Evolutionary conservation across 352 stramenopile species (phyloP).

Genomic region (Globisporangium sylvaticum): DNA sequence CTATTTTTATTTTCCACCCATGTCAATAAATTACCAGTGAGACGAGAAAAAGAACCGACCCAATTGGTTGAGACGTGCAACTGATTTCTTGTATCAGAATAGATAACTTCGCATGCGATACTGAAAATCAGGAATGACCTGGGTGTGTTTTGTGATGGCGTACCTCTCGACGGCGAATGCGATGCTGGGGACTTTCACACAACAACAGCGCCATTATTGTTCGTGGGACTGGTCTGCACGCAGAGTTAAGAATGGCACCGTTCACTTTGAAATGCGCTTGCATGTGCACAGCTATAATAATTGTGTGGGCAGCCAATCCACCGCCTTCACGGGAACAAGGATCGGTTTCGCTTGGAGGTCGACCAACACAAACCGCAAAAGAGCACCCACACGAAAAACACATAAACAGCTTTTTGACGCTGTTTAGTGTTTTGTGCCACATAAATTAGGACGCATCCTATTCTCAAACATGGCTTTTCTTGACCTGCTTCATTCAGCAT

Average conservation of each 20-base stretch:
- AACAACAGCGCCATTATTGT: neutral
- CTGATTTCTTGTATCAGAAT: slow-evolving; percentile 8
- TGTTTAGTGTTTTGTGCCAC: neutral
- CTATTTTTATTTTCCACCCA: neutral
- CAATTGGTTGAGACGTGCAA: neutral
- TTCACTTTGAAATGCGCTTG: too few relatives aligned
- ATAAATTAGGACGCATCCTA: neutral
- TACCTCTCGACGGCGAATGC: neutral
- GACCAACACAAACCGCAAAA: neutral
- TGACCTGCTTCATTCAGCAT: neutral
- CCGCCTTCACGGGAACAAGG: too few relatives aligned
- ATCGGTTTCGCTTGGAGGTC: neutral
- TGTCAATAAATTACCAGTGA: neutral
- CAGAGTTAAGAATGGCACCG: neutral
- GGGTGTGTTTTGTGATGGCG: neutral
- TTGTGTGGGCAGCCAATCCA: too few relatives aligned
- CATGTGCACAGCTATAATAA: too few relatives aligned
- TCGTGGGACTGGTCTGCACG: neutral
- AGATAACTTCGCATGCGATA: slow-evolving; percentile 14
- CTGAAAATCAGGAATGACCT: slow-evolving; percentile 9
- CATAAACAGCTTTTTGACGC: neutral
- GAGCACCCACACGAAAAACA: neutral
- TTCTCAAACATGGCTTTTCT: neutral
- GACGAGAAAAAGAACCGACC: too few relatives aligned
- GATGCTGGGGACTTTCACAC: neutral